Conservation (phyloP, 1,284 basidiomycete genomes). For the Melampsora larici-populina region DNA sequence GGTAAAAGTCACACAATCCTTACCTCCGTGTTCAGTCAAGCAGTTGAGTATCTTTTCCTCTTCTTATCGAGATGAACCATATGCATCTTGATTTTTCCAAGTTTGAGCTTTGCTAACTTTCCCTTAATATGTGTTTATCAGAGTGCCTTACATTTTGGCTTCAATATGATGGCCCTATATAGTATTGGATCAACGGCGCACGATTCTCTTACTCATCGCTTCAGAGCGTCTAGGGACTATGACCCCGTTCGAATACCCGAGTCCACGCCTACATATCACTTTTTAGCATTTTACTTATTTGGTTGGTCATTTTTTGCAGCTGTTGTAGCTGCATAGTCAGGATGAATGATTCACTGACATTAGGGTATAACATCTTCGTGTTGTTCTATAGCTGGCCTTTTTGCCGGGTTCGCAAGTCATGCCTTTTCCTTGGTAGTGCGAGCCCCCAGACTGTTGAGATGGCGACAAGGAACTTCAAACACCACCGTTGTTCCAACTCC, state of each 20-base stretch:
- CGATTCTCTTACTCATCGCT: constrained; percentile 30
- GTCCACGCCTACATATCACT: constrained; percentile 38
- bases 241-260: constrained; percentile 38
- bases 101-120: neutral
- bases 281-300: constrained; percentile 41
- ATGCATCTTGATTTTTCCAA: neutral
- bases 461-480: constrained; percentile 18
- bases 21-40: constrained; percentile 38
- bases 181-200: constrained; percentile 42
- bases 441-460: constrained; percentile 33
- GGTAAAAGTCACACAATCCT: constrained; percentile 32
- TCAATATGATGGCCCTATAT: constrained; percentile 43
- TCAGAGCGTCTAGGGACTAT: constrained; percentile 23
- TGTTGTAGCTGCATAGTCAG: too few species aligned
- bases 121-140: neutral
- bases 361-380: too few species aligned
- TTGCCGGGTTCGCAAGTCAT: constrained; percentile 33
- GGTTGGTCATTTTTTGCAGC: neutral
- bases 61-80: neutral
- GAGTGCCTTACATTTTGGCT: constrained; percentile 38
- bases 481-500: constrained; percentile 24
- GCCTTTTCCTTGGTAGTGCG: constrained; percentile 31
- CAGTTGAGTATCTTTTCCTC: constrained; percentile 24
- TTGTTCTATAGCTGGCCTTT: constrained; percentile 20
- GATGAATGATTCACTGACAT: too few species aligned